Evolutionary conservation across 148 eudicot species (phyloP).

Genomic region (Dysphania ambrosioides): DNA sequence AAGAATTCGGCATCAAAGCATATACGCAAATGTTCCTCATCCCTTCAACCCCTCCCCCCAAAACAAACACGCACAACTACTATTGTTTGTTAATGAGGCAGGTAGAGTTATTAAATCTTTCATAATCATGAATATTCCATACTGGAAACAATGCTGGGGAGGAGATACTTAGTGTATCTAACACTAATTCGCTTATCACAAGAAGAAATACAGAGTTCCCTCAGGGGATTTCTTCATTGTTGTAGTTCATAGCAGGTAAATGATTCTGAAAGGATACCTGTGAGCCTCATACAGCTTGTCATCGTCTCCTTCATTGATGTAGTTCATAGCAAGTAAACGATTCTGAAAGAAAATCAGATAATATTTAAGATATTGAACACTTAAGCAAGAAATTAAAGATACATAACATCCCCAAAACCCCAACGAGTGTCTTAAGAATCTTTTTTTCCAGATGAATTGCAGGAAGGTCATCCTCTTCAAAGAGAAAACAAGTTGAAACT

Average conservation of each 20-base stretch:
- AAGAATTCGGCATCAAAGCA: no score
- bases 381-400: not conserved
- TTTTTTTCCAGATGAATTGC: not conserved
- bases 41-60: no score
- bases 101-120: no score
- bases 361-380: not conserved
- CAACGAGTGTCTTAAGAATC: not conserved
- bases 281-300: conserved; percentile 84
- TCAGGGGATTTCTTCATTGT: conserved; percentile 92
- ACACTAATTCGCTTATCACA: not conserved
- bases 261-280: conserved; percentile 90
- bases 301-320: conserved; percentile 89
- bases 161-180: not conserved
- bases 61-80: no score
- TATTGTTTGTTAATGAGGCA: no score
- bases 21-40: no score
- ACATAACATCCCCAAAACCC: not conserved
- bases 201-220: conserved; percentile 1
- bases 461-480: not conserved
- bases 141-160: not conserved
- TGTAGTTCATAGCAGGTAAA: conserved; percentile 96
- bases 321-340: conserved; percentile 97
- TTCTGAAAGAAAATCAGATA: conserved; percentile 54
- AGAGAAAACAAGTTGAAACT: not conserved
- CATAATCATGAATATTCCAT: no score